A percentile compares a stretch with the other conserved stretches of the same genome.
Conservation (phyloP, 106 monocot species). For the Triglochin maritima region DNA sequence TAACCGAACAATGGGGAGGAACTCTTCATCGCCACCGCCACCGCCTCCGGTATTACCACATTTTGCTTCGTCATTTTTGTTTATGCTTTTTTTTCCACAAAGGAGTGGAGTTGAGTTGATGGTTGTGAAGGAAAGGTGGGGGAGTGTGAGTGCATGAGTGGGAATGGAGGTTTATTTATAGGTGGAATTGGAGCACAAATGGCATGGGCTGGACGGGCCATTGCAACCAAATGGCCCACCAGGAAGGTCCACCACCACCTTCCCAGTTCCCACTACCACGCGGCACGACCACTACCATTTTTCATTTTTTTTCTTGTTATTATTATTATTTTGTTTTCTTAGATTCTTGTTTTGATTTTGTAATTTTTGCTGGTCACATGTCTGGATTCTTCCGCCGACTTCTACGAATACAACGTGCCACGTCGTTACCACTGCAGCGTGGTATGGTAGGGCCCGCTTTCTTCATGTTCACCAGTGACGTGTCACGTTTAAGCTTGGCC, state of each 20-base stretch:
- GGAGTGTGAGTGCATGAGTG: background rate
- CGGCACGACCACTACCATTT: too few species aligned
- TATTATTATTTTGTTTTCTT: too few species aligned
- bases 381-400: too few species aligned
- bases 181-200: background rate
- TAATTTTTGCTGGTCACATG: too few species aligned
- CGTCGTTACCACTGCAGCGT: too few species aligned
- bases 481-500: too few species aligned
- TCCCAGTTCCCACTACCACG: too few species aligned
- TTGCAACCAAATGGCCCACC: background rate
- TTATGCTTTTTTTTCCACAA: background rate
- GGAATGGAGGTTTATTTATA: constrained; percentile 1
- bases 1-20: constrained; percentile 9
- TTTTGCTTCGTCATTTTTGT: constrained; percentile 37
- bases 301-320: too few species aligned
- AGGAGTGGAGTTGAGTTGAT: background rate
- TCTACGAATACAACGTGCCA: too few species aligned
- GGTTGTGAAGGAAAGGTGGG: background rate
- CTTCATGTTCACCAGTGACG: too few species aligned
- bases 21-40: constrained; percentile 6
- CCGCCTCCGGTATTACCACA: constrained; percentile 23
- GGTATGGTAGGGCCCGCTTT: too few species aligned
- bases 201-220: background rate
- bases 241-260: background rate
- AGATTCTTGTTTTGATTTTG: too few species aligned